A percentile compares a stretch with the other conserved stretches of the same genome.
These are phyloP conservation scores for Parietichytrium sp. DNA, from an alignment of 108 stramenopile genomes.

Conservation along the genomic window DNA sequence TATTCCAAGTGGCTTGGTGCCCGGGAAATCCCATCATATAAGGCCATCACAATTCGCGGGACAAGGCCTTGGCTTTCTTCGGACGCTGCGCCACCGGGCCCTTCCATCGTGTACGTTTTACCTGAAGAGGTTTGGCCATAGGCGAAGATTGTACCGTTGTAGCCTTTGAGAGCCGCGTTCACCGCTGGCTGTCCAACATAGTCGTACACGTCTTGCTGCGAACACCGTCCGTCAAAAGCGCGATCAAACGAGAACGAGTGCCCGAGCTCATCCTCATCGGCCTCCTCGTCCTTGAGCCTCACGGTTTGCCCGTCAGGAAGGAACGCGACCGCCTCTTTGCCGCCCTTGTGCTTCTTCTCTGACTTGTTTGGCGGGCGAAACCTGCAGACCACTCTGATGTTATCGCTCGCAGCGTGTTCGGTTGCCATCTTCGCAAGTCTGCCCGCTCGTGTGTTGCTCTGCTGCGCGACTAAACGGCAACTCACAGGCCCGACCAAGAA, in stretches of 20 bases:
- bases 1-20: background rate
- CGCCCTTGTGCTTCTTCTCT: background rate
- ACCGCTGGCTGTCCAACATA: slow-evolving; percentile 39
- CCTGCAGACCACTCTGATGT: background rate
- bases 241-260: slow-evolving; percentile 44
- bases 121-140: slow-evolving; percentile 43
- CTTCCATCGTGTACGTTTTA: slow-evolving; percentile 39
- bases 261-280: background rate
- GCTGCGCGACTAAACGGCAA: too few relatives aligned
- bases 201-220: slow-evolving; percentile 44
- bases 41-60: background rate
- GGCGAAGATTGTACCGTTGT: slow-evolving; percentile 48
- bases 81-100: slow-evolving; percentile 13
- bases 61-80: slow-evolving; percentile 20
- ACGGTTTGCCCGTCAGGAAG: background rate
- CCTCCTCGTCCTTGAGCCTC: background rate
- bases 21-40: background rate
- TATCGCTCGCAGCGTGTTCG: too few relatives aligned
- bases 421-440: too few relatives aligned
- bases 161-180: slow-evolving; percentile 37
- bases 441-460: too few relatives aligned
- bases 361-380: background rate
- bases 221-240: slow-evolving; percentile 10
- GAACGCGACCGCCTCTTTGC: background rate
- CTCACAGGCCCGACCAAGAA: too few relatives aligned